phyloP scores from a whole-genome alignment of 768 basidiomycete genomes.

The Pleurotus salmoneostramineus region DNA sequence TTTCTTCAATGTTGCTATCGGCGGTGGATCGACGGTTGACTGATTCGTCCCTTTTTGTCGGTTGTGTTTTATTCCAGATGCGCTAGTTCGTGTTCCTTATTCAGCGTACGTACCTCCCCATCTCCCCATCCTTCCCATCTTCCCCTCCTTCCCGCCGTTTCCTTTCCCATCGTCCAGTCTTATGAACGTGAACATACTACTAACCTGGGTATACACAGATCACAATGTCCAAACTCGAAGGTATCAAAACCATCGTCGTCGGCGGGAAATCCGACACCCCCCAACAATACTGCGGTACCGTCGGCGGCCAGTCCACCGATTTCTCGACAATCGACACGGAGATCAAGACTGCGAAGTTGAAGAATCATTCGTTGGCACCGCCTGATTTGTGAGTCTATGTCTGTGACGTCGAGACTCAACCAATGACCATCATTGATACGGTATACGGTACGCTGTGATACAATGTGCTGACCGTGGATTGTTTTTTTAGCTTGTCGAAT shows the following conservation, averaged over 20 bases:
- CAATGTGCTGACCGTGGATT: not conserved
- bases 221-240: slow-evolving; percentile 57
- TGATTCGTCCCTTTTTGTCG: not conserved
- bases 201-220: slow-evolving; percentile 28
- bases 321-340: slow-evolving; percentile 58
- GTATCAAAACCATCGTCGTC: slow-evolving; percentile 52
- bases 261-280: slow-evolving; percentile 42
- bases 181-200: slow-evolving; percentile 9
- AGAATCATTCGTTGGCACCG: slow-evolving; percentile 51
- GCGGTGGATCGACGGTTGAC: too few relatives aligned
- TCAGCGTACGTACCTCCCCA: slow-evolving; percentile 29
- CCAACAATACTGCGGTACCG: slow-evolving; percentile 59
- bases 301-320: slow-evolving; percentile 59
- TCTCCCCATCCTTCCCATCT: too few relatives aligned
- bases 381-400: slow-evolving; percentile 49
- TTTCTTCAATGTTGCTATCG: too few relatives aligned
- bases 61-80: slow-evolving; percentile 24
- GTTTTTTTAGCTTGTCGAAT: slow-evolving; percentile 39
- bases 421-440: too few relatives aligned
- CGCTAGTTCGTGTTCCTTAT: slow-evolving; percentile 44
- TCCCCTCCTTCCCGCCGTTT: too few relatives aligned
- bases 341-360: slow-evolving; percentile 51
- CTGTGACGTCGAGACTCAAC: too few relatives aligned
- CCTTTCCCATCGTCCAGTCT: not conserved
- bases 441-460: not conserved